phyloP scores from a whole-genome alignment of 2,329 filamentous ascomycete genomes.

The Botryosphaeria dothidea region DNA sequence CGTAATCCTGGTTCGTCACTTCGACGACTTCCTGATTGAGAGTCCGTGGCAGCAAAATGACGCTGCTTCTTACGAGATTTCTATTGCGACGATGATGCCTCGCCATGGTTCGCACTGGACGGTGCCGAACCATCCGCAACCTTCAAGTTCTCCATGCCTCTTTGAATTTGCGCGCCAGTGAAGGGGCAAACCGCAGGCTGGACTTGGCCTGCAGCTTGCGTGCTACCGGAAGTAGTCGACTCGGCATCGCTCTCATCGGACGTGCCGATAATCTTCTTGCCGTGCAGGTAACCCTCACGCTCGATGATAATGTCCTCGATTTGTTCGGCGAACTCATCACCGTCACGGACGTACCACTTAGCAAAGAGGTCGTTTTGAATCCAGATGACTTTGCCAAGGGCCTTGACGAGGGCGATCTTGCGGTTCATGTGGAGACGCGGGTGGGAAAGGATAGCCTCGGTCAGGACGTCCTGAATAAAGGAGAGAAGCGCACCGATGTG shows the following conservation, averaged over 20 bases:
- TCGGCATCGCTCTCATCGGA: conserved; percentile 27
- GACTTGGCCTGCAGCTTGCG: background rate
- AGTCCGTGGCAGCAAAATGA: background rate
- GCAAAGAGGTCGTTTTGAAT: conserved; percentile 86
- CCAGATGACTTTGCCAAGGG: conserved; percentile 80
- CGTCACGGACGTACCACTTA: conserved; percentile 75
- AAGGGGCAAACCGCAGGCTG: conserved; percentile 18
- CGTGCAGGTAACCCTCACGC: conserved; percentile 38
- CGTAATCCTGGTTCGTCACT: background rate
- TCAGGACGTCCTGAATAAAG: conserved; percentile 76
- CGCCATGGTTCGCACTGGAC: background rate
- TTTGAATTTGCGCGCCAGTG: conserved; percentile 17
- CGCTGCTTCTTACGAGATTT: background rate
- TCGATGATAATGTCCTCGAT: conserved; percentile 41
- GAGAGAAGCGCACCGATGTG: conserved; percentile 73
- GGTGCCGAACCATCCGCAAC: background rate
- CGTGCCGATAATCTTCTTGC: conserved; percentile 34
- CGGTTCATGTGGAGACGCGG: conserved; percentile 65
- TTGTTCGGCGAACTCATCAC: conserved; percentile 58
- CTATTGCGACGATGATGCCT: background rate
- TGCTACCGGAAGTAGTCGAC: conserved; percentile 8
- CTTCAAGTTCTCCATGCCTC: conserved; percentile 5
- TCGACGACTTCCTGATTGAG: background rate
- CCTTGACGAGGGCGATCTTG: conserved; percentile 74
- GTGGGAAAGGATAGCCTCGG: conserved; percentile 72